Evolutionary conservation across 2,329 filamentous ascomycete species (phyloP).

Genomic region (Trichothecium roseum): DNA sequence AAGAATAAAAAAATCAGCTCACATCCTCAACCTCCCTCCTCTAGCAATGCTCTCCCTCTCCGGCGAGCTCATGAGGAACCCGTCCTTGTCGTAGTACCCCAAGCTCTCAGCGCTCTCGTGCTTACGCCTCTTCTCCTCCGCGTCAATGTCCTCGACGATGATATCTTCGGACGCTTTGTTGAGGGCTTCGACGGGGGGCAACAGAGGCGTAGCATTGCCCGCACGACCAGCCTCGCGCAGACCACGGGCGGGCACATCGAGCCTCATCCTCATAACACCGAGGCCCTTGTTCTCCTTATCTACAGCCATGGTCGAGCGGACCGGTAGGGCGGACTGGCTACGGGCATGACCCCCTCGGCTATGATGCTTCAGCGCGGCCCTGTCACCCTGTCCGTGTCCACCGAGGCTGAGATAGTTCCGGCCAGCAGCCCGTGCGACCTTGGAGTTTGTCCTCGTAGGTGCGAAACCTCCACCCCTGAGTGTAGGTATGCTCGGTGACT

Average conservation of each 20-base stretch:
- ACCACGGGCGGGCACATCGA: constrained; percentile 5
- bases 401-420: constrained; percentile 35
- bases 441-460: constrained; percentile 18
- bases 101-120: constrained; percentile 26
- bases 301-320: too few species aligned
- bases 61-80: constrained; percentile 32
- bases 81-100: constrained; percentile 34
- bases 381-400: constrained; percentile 10
- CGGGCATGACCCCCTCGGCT: constrained; percentile 5
- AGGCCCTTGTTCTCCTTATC: constrained; percentile 8
- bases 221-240: constrained; percentile 7
- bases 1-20: constrained; percentile 4
- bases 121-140: constrained; percentile 12
- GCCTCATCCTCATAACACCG: constrained; percentile 3
- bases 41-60: constrained; percentile 16
- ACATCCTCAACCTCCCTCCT: constrained; percentile 16
- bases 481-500: constrained; percentile 27
- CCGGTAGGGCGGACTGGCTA: constrained; percentile 4
- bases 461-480: constrained; percentile 28
- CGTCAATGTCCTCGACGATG: neutral
- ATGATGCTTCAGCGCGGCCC: constrained; percentile 1
- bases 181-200: neutral
- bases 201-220: constrained; percentile 2
- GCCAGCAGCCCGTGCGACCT: constrained; percentile 23
- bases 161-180: neutral